Conservation (phyloP, 1,284 basidiomycete genomes). For the Cryptococcus sp. region DNA sequence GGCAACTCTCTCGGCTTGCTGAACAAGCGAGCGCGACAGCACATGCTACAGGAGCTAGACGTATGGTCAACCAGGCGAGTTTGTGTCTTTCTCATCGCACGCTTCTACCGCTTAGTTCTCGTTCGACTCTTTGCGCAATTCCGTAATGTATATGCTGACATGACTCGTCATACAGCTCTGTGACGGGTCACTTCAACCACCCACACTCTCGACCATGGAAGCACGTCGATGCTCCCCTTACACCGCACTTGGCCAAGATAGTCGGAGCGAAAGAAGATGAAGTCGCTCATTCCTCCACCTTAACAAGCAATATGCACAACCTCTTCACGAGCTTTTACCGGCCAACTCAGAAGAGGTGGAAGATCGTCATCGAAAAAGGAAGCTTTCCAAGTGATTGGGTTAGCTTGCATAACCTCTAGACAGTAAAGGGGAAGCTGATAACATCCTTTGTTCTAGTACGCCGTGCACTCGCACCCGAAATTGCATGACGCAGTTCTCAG, state of each 20-base stretch:
- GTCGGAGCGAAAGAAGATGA: conserved; percentile 85
- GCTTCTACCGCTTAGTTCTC: too few relatives aligned
- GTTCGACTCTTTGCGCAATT: too few relatives aligned
- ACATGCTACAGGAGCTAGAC: conserved; percentile 79
- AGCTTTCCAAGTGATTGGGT: conserved; percentile 97
- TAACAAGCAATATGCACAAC: conserved; percentile 93
- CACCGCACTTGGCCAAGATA: conserved; percentile 75
- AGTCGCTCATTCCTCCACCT: conserved; percentile 89
- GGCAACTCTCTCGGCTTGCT: conserved; percentile 93
- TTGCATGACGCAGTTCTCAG: conserved; percentile 70
- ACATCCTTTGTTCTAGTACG: conserved; percentile 65
- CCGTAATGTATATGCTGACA: too few relatives aligned
- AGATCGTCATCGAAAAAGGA: conserved; percentile 91
- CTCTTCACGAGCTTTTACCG: conserved; percentile 94
- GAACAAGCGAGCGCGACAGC: conserved; percentile 68
- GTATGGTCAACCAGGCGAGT: conserved; percentile 81
- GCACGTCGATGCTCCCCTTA: conserved; percentile 70
- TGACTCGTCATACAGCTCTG: conserved; percentile 62
- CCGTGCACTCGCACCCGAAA: conserved; percentile 82
- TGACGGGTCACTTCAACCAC: conserved; percentile 89
- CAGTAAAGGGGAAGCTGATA: neutral
- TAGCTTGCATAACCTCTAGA: conserved; percentile 35
- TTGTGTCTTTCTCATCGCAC: too few relatives aligned
- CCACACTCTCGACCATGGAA: conserved; percentile 82
- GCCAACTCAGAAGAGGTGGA: conserved; percentile 76